Evolutionary conservation across 768 basidiomycete species (phyloP).

Genomic region (Hypholoma sublateritium): DNA sequence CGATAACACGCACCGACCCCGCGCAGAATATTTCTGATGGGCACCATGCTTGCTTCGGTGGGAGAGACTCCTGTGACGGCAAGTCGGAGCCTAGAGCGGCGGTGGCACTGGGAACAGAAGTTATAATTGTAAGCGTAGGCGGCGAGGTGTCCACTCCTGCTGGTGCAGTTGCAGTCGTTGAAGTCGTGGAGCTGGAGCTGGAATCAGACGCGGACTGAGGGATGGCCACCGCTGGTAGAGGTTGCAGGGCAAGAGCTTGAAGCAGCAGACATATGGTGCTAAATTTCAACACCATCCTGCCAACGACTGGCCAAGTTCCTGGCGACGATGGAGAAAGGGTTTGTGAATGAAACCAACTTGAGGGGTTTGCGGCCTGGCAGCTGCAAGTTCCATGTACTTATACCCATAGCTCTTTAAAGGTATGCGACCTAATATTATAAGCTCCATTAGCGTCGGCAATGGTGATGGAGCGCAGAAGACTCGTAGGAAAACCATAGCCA

Average conservation of each 20-base stretch:
- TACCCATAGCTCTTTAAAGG: conserved; percentile 5
- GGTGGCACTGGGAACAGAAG: conserved; percentile 65
- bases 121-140: conserved; percentile 47
- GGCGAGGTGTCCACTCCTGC: conserved; percentile 12
- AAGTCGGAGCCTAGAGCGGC: conserved; percentile 49
- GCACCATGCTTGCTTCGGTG: conserved; percentile 78
- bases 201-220: conserved; percentile 3
- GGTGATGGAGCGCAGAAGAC: conserved; percentile 24
- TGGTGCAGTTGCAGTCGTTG: conserved; percentile 16
- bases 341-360: not conserved
- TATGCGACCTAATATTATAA: conserved; percentile 14
- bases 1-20: conserved; percentile 53
- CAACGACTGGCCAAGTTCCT: too few relatives aligned
- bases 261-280: not conserved
- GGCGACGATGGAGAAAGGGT: not conserved
- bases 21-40: conserved; percentile 76
- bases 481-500: conserved; percentile 1
- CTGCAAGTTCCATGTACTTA: not conserved
- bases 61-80: conserved; percentile 64
- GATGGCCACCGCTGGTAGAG: not conserved
- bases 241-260: not conserved
- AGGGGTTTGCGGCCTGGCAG: not conserved
- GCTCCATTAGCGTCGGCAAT: conserved; percentile 17
- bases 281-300: not conserved
- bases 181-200: not conserved